Base-by-base conservation (phyloP, 2,329 filamentous ascomycete genomes). In the Xylaria sp. region DNA sequence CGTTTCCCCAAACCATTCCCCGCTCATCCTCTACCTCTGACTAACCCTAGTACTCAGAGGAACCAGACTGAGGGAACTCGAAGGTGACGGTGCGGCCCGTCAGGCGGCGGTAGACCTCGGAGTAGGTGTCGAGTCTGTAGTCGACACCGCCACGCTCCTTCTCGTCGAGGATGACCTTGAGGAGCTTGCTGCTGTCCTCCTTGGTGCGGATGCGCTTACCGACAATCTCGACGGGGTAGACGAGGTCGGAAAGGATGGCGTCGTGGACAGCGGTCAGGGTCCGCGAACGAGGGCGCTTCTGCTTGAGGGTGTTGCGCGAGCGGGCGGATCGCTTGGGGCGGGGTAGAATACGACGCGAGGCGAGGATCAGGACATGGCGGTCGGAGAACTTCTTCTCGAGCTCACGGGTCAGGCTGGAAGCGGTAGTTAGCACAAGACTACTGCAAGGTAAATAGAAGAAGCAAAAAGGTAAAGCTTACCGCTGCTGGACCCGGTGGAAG, bases 311-410 rank as follows among this genome's bases (percentile, higher is more conserved):
- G 87, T 94, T 94, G 89, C 96, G 95, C 78, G 92, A 93, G 88
- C 94, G 94, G 88, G 91, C 93, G 84, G 94, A 97, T 84, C 95
- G 94, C 93, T 98, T 98, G 84, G 96, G 96, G 85, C 94, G 94
- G 84, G 96, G 95, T 73, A 99, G 90, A 81, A 99, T 99, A 85
- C 96, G 96, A 90, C 96, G 96, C 82, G 95, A 97, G 79, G 96
- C 96, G 80, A 99, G 92, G 90, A 99, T 94, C 84, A 99, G 89
- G 84, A 99, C 96, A 86, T 99, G 96, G 86, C 96, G 96, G 90
- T 99, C 96, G 75, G 96, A 98, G 93, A 99, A 99, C 89, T 99
- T 99, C 94, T 99, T 99, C 92, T 99, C 96, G 82, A 99, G 94
- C 90, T 99, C 96, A 87, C 96, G 96, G 85, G 96, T 99, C 82